phyloP scores from a whole-genome alignment of 495 filamentous ascomycete species.

The Trichoderma reesei region DNA sequence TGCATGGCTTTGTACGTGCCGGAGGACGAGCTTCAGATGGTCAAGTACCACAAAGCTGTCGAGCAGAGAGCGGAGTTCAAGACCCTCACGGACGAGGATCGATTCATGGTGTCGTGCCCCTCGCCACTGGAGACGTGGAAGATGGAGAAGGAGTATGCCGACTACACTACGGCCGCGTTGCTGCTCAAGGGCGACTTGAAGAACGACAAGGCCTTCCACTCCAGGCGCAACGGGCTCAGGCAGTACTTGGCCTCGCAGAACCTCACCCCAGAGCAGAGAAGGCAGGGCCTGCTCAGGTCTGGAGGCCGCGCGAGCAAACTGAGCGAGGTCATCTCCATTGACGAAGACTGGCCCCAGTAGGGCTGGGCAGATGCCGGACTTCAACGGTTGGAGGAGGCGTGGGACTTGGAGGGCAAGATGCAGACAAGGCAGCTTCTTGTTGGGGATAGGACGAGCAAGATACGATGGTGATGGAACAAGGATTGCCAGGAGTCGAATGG shows the following conservation, averaged over 20 bases:
- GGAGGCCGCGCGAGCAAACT: background rate
- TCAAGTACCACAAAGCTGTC: too few relatives aligned
- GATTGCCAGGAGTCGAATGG: too few relatives aligned
- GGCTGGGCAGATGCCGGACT: background rate
- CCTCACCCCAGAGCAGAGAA: background rate
- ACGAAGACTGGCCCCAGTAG: background rate
- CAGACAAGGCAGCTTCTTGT: background rate
- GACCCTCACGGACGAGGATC: background rate
- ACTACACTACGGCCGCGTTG: background rate
- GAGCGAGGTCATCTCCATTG: slow-evolving; percentile 10
- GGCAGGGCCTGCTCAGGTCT: background rate
- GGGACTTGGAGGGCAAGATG: too few relatives aligned
- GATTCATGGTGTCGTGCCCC: background rate
- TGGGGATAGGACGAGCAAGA: background rate
- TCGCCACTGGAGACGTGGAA: background rate
- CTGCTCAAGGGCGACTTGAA: background rate
- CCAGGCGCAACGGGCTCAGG: too few relatives aligned
- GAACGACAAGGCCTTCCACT: background rate
- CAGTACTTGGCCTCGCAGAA: too few relatives aligned
- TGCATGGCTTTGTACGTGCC: too few relatives aligned
- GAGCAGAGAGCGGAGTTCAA: background rate
- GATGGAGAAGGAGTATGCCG: background rate
- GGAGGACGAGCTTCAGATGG: too few relatives aligned
- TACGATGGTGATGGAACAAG: too few relatives aligned
- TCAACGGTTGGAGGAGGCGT: background rate